A percentile compares a stretch with the other conserved stretches of the same genome.
phyloP scores from a whole-genome alignment of 768 basidiomycete genomes.

The Hypholoma sublateritium region DNA sequence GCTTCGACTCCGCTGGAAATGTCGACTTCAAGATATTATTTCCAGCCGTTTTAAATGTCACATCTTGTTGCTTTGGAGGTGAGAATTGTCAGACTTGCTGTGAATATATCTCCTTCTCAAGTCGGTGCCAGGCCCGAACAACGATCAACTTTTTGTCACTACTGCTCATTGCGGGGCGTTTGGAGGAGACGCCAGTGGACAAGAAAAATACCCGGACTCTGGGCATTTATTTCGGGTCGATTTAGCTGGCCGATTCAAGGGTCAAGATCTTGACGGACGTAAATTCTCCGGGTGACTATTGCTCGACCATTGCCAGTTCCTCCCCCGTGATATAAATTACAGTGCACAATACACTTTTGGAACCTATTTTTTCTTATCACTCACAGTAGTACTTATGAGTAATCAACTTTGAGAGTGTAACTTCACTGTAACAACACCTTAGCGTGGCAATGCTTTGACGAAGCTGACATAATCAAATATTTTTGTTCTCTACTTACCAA shows the following conservation, averaged over 20 bases:
- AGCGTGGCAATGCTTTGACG: too few relatives aligned
- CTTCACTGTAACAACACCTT: too few relatives aligned
- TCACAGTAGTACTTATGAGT: too few relatives aligned
- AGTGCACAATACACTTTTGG: too few relatives aligned
- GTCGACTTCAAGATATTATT: conserved; percentile 58
- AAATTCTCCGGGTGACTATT: background rate
- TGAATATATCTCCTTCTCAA: background rate
- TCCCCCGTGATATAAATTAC: too few relatives aligned
- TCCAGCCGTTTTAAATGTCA: conserved; percentile 63
- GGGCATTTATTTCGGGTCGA: conserved; percentile 57
- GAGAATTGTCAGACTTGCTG: conserved; percentile 6
- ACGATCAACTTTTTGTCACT: conserved; percentile 66
- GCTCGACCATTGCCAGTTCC: too few relatives aligned
- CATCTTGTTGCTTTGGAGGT: conserved; percentile 74
- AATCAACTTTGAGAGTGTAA: too few relatives aligned
- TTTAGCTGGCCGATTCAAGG: conserved; percentile 42
- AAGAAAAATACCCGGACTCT: conserved; percentile 51
- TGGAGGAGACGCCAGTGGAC: conserved; percentile 50
- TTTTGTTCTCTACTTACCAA: background rate
- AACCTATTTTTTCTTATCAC: too few relatives aligned
- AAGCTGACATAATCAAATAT: conserved; percentile 10
- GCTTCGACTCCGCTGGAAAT: conserved; percentile 52
- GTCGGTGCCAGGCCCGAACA: conserved; percentile 44
- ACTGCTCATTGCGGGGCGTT: conserved; percentile 61
- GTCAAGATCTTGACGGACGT: conserved; percentile 14